A percentile compares a stretch with the other conserved stretches of the same genome.
phyloP scores from a whole-genome alignment of 257 asterid species.

The Solanum chmielewskii region DNA sequence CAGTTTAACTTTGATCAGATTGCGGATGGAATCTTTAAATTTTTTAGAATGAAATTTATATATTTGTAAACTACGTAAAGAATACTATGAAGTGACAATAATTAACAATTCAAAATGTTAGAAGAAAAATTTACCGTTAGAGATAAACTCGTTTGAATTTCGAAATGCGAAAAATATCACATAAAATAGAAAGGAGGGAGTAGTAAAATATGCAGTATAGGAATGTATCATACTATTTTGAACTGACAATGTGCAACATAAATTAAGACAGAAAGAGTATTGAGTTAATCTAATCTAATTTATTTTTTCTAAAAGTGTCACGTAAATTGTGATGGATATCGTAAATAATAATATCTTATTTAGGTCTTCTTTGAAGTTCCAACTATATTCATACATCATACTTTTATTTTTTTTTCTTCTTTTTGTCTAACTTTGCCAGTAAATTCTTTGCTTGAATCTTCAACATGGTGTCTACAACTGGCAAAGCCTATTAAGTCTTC shows the following conservation, averaged over 20 bases:
- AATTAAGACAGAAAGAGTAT: neutral
- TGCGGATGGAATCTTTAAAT: too few relatives aligned
- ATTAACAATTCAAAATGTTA: too few relatives aligned
- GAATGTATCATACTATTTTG: neutral
- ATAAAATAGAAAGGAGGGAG: too few relatives aligned
- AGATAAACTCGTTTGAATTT: too few relatives aligned
- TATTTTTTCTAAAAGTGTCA: neutral
- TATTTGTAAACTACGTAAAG: too few relatives aligned
- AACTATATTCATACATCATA: conserved; percentile 2
- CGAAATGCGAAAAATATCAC: too few relatives aligned
- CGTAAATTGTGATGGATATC: neutral
- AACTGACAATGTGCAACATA: neutral
- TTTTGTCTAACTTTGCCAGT: neutral
- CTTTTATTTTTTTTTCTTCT: neutral
- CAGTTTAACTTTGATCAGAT: too few relatives aligned
- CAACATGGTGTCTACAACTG: neutral
- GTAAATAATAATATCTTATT: neutral
- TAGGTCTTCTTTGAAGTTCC: neutral
- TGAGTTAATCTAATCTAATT: neutral
- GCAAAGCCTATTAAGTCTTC: neutral
- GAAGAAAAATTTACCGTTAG: too few relatives aligned
- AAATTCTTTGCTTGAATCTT: neutral
- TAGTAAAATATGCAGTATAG: neutral
- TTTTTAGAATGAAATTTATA: too few relatives aligned
- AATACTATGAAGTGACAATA: fast-evolving